Evolutionary conservation across 495 filamentous ascomycete genomes (phyloP), one percentile per base, ranked within the genome.

Genomic region (Neurospora sp.): DNA sequence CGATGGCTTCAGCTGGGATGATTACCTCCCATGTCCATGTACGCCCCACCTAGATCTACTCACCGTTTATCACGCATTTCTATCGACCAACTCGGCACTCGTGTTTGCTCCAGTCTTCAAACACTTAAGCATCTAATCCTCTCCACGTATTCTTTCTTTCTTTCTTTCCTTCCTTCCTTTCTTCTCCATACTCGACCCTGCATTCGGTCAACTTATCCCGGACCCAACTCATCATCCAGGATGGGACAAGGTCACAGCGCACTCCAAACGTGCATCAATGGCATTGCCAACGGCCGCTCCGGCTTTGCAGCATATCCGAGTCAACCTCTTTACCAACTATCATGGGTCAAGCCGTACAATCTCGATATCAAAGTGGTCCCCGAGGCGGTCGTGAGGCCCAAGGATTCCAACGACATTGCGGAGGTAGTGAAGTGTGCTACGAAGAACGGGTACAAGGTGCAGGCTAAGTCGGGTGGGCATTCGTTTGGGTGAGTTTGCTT

Each of bases 381-480:
- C 2, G 85, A 84, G 16, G 91, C 88, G 0, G 84, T 93, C 37
- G 88, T 88, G 1, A 84, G 89, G 14, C 92, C 92, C 0, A 77
- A 83, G 14, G 88, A 84, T 0, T 76, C 86, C 3, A 73, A 87
- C 12, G 85, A 94, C 69, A 86, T 94, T 14, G 84, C 89, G 1
- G 83, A 78, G 31, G 84, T 89, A 4, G 84, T 93, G 12, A 84
- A 83, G 71, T 93, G 91, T 74, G 91, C 90, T 0, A 81, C 78
- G 0, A 75, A 79, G 4, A 80, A 85, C 71, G 82, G 80, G 42
- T 80, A 89, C 75, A 90, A 90, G 75, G 90, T 94, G 27, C 91
- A 92, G 74, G 84, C 92, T 11, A 88, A 86, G 75, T 89, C 88
- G 46, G 92, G 92, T 16, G 93, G 93, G 1, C 93, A 94, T 77